Evolutionary conservation across 202 grass and related monocot species (phyloP), one percentile per base, ranked within the genome.

Genomic region (Panicum virgatum): DNA sequence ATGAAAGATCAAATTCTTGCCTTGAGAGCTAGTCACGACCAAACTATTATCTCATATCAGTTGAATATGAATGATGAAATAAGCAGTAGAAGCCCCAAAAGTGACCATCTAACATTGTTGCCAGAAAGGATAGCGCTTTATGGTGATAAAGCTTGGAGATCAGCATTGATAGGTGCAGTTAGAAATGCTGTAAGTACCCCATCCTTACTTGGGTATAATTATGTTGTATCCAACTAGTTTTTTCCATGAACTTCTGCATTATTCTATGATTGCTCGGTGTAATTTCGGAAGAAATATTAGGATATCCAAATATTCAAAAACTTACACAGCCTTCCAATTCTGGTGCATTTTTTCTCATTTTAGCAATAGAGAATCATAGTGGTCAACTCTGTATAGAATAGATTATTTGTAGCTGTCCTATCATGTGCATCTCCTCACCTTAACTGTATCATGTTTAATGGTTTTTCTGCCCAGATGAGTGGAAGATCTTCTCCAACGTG

Each of bases 91-190:
- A 87, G 32, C 53, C 75, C 61, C 42, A 72, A 69, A 85, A 26
- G 42, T 78, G 62, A 66, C 59, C 50, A 82, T 82, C 66, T 97
- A 82, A 84, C 69, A 78, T 74, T 97, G 56, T 82, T 83, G 42
- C 95, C 92, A 25, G 95, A 97, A 83, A 91, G 72, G 81, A 62
- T 94, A 80, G 90, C 85, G 72, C 83, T 97, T 65, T 97, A 97
- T 82, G 90, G 95, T 79, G 92, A 97, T 77, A 84, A 48, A 86
- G 76, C 59, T 83, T 97, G 95, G 95, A 92, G 95, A 85, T 73
- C 56, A 51, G 67, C 82, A 30, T 82, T 89, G 61, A 91, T 91
- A 67, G 84, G 30, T 81, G 86, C 34, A 20, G 69, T 92, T 66
- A 84, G 44, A 89, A 91, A 91, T 88, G 82, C 56, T 62, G 95